Percentiles rank a stretch among this genome's conserved stretches.
phyloP scores from a whole-genome alignment of 2,329 filamentous ascomycete species.

The Colletotrichum cereale region DNA sequence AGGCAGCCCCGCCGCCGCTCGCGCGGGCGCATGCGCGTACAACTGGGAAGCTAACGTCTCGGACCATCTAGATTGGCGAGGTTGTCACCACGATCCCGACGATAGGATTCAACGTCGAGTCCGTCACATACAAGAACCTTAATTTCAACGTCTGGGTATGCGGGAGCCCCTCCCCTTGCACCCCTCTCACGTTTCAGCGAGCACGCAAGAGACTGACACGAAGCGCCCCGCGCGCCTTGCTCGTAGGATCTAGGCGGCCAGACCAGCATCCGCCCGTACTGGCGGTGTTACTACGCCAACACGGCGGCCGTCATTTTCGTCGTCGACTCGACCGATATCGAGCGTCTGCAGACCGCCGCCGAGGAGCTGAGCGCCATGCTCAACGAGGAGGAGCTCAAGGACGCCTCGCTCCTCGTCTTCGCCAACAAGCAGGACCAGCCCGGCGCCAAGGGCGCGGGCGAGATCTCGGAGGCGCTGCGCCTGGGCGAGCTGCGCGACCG shows the following conservation, averaged over 20 bases:
- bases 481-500: slow-evolving; percentile 92
- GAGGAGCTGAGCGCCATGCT: slow-evolving; percentile 96
- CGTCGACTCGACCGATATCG: slow-evolving; percentile 97
- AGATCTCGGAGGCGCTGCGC: slow-evolving; percentile 93
- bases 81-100: slow-evolving; percentile 99
- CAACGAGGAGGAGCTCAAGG: slow-evolving; percentile 95
- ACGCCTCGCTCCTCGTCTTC: slow-evolving; percentile 92
- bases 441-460: slow-evolving; percentile 93
- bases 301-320: slow-evolving; percentile 99
- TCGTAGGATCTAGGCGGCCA: slow-evolving; percentile 90
- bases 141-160: slow-evolving; percentile 99
- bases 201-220: slow-evolving; percentile 41
- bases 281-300: slow-evolving; percentile 99
- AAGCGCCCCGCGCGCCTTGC: slow-evolving; percentile 19
- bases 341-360: slow-evolving; percentile 89
- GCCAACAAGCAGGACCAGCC: slow-evolving; percentile 99
- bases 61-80: slow-evolving; percentile 82
- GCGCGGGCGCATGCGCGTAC: slow-evolving; percentile 3
- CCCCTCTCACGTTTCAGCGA: not conserved
- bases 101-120: slow-evolving; percentile 99
- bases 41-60: slow-evolving; percentile 35
- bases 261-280: slow-evolving; percentile 98
- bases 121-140: slow-evolving; percentile 96
- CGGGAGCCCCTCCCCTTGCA: slow-evolving; percentile 15
- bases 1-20: not conserved